Evolutionary conservation across 1,284 basidiomycete species (phyloP).

Genomic region (Xanthoconium separans): DNA sequence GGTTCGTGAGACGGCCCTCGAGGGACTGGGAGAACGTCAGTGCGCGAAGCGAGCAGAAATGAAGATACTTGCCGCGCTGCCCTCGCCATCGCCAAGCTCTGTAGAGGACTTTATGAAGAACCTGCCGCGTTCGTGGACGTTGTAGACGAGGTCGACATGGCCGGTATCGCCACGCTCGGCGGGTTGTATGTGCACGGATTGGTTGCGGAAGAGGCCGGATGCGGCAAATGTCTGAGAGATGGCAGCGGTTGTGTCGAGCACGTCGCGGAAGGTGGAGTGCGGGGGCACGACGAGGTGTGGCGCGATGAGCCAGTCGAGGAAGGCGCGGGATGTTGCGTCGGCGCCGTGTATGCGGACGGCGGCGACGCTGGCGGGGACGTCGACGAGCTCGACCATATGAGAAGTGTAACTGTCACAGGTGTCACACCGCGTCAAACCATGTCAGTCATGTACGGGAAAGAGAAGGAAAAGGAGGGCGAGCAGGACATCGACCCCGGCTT

Average conservation of each 20-base stretch:
- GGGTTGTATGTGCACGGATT: conserved; percentile 73
- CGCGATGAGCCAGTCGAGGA: conserved; percentile 75
- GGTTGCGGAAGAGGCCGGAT: conserved; percentile 73
- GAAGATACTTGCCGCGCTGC: conserved; percentile 72
- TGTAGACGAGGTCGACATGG: conserved; percentile 87
- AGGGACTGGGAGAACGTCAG: conserved; percentile 52
- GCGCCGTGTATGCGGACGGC: conserved; percentile 80
- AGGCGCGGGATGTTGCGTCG: conserved; percentile 69
- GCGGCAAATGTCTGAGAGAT: conserved; percentile 64
- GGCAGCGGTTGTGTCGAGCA: conserved; percentile 66
- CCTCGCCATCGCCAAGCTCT: conserved; percentile 93
- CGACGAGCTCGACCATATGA: conserved; percentile 26
- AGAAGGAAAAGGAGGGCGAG: conserved; percentile 60
- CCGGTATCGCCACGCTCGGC: conserved; percentile 45
- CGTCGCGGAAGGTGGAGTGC: conserved; percentile 53
- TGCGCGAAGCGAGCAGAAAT: neutral
- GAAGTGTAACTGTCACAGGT: conserved; percentile 11
- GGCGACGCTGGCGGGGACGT: conserved; percentile 26
- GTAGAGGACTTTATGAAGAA: conserved; percentile 87
- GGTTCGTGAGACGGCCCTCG: conserved; percentile 80
- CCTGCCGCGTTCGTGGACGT: conserved; percentile 74
- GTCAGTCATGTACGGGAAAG: conserved; percentile 66
- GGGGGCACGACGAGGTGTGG: conserved; percentile 41
- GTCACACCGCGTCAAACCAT: conserved; percentile 22
- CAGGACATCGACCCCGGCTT: conserved; percentile 70